phyloP scores from a whole-genome alignment of 2,329 filamentous ascomycete species.

The Fusarium mexicanum region DNA sequence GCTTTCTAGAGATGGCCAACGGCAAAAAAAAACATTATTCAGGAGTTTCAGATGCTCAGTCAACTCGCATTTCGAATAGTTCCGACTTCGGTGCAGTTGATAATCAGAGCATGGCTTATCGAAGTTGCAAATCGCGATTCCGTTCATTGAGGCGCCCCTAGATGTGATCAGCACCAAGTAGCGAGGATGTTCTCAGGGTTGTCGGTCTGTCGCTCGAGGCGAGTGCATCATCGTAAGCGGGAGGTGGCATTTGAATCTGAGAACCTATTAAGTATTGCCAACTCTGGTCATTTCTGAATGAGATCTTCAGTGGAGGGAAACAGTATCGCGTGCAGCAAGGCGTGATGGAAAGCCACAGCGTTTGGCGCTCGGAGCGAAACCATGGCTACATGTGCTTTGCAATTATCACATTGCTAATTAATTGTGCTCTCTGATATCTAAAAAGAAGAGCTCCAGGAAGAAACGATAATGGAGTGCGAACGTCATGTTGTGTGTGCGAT shows the following conservation, averaged over 20 bases:
- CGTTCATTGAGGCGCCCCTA: not conserved
- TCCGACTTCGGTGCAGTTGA: no score
- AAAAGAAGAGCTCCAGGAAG: rapidly evolving
- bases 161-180: not conserved
- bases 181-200: not conserved
- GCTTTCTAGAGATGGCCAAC: no score
- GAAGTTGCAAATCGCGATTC: not conserved
- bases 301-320: not conserved
- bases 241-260: not conserved
- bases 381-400: not conserved
- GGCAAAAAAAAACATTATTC: no score
- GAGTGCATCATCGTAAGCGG: no score
- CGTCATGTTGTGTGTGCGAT: not conserved
- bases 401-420: not conserved
- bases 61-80: no score
- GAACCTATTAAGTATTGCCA: not conserved
- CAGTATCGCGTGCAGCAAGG: not conserved
- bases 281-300: not conserved
- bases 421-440: rapidly evolving
- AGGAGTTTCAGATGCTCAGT: no score
- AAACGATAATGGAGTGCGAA: not conserved
- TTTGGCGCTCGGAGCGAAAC: not conserved
- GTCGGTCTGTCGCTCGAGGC: not conserved
- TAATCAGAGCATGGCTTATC: no score
- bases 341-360: not conserved